Evolutionary conservation across 2,329 filamentous ascomycete species (phyloP), one percentile per base, ranked within the genome.

Genomic region (Cercospora janseana): DNA sequence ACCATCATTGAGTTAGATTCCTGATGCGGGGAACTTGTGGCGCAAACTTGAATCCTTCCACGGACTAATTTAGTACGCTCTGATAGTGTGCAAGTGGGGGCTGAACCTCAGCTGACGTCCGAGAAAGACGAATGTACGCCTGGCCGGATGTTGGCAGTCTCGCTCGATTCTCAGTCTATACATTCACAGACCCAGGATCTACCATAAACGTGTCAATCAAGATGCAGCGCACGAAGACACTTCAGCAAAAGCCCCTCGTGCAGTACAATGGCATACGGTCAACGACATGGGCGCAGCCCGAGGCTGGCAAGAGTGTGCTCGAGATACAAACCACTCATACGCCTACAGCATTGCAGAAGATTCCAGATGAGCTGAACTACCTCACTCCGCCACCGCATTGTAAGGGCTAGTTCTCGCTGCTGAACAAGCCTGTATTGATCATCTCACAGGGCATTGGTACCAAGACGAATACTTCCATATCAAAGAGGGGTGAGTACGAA

Each of bases 301-400:
- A 54, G 10, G 24, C 58, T 6, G 63, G 62, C 7, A 60, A 57
- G 16, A 62, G 60, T 18, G 63, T 65, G 4, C 49, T 59, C 9
- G 63, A 66, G 44, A 61, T 63, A 9, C 63, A 65, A 37, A 63
- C 59, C 9, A 63, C 59, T 5, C 61, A 63, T 29, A 55, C 46
- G 6, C 58, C 63, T 0, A 56, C 53, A 3, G 55, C 45, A 3
- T 34, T 65, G 31, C 58, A 59, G 26, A 58, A 60, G 26, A 38
- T 60, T 5, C 59, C 60, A 6, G 50, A 57, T 9, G 52, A 57
- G 3, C 49, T 56, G 31, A 61, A 63, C 35, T 57, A 60, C 35
- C 35, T 63, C 8, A 57, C 55, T 4, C 61, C 61, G 1, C 61
- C 62, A 8, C 52, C 49, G 7, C 60, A 64, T 31, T 60, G 56